These are phyloP conservation scores for Lactifluus echinatus DNA, from an alignment of 768 basidiomycete genomes.

Conservation along the genomic window DNA sequence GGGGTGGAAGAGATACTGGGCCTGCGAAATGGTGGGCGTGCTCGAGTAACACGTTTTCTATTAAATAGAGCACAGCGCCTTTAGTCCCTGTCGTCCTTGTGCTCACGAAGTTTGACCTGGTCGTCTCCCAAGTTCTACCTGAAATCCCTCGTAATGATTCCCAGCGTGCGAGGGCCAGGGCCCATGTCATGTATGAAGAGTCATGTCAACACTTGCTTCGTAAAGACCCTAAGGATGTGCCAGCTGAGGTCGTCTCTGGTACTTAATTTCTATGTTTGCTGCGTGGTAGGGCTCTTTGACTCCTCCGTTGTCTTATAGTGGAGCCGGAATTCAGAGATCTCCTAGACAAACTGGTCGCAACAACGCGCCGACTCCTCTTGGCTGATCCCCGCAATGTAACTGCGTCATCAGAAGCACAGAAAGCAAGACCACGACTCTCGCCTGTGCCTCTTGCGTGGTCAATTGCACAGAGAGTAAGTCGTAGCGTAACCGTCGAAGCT, in stretches of 20 bases:
- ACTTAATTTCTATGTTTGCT: neutral
- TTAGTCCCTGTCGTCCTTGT: conserved; percentile 4
- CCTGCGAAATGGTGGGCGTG: neutral
- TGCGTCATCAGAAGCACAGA: neutral
- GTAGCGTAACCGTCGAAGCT: neutral
- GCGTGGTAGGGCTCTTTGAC: neutral
- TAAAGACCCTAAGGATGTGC: neutral
- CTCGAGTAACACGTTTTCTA: neutral
- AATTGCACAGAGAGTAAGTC: neutral
- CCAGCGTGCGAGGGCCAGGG: neutral
- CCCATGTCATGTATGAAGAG: neutral
- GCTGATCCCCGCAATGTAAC: neutral
- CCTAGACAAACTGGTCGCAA: neutral
- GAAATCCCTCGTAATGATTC: neutral
- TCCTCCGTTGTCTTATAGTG: neutral
- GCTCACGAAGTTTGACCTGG: conserved; percentile 2
- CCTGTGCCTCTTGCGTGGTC: conserved; percentile 5
- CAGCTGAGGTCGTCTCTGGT: neutral
- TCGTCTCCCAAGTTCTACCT: neutral
- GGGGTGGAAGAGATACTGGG: neutral
- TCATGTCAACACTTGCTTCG: neutral
- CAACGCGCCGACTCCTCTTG: neutral
- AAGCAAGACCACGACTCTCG: neutral
- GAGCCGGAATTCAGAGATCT: neutral
- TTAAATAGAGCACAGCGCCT: neutral